Percentiles rank a stretch among this genome's conserved stretches.
These are phyloP conservation scores for Umbilicus rupestris DNA, from an alignment of 164 flowering plant species.

Conservation along the genomic window DNA sequence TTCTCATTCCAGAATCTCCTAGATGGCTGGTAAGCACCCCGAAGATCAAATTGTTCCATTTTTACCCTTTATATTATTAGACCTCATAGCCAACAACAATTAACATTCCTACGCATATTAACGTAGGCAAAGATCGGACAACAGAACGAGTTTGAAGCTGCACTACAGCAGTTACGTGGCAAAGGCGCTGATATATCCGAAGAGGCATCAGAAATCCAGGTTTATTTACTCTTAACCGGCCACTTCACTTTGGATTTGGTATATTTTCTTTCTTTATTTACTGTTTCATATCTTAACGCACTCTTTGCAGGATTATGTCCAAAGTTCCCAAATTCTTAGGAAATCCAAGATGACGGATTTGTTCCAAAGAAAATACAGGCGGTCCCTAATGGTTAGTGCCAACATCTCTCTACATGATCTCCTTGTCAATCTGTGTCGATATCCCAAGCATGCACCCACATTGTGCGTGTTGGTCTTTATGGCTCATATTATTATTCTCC, in stretches of 20 bases:
- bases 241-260: background rate
- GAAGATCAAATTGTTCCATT: no score
- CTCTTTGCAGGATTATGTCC: background rate
- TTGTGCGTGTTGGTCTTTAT: no score
- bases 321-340: background rate
- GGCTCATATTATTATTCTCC: background rate
- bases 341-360: background rate
- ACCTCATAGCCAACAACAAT: no score
- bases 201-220: conserved; percentile 11
- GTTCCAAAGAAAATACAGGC: conserved; percentile 8
- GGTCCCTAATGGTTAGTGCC: background rate
- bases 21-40: conserved; percentile 14
- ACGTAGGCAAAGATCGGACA: conserved; percentile 10
- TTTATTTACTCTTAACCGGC: background rate
- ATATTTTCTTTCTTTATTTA: background rate
- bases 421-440: background rate
- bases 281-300: background rate
- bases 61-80: no score
- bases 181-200: conserved; percentile 2
- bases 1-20: conserved; percentile 16
- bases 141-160: conserved; percentile 7
- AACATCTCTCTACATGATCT: background rate
- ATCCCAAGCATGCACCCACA: background rate
- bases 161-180: conserved; percentile 13
- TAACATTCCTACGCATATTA: background rate